Evolutionary conservation across 116 monocot species (phyloP).

Genomic region (Cymodocea nodosa): DNA sequence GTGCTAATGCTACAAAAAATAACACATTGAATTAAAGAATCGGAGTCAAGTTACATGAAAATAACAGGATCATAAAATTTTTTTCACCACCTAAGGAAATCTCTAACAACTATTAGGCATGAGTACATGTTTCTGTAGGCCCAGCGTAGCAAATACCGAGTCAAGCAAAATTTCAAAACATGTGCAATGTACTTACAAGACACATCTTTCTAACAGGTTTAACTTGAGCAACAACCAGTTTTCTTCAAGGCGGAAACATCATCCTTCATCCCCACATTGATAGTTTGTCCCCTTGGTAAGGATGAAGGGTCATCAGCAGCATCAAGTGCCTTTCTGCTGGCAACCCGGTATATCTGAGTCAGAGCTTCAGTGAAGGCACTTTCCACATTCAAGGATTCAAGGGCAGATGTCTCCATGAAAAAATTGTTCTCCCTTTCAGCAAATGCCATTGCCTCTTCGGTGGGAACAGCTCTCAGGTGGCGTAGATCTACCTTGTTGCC

Average conservation of each 20-base stretch:
- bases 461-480: constrained; percentile 41
- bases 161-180: too few species aligned
- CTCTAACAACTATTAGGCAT: too few species aligned
- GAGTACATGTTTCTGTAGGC: too few species aligned
- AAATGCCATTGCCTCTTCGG: constrained; percentile 36
- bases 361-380: constrained; percentile 46
- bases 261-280: constrained; percentile 23
- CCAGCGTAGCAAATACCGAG: too few species aligned
- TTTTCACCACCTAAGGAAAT: too few species aligned
- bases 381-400: constrained; percentile 44
- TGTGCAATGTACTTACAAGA: too few species aligned
- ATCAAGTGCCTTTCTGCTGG: constrained; percentile 37
- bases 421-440: constrained; percentile 37
- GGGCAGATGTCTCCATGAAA: constrained; percentile 12
- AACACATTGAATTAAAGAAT: too few species aligned
- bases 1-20: too few species aligned
- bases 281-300: constrained; percentile 22
- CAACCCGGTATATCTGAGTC: constrained; percentile 31
- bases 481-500: constrained; percentile 12
- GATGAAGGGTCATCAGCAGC: constrained; percentile 27
- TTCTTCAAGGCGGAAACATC: constrained; percentile 37
- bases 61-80: too few species aligned
- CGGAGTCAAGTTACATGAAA: too few species aligned
- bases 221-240: constrained; percentile 22
- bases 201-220: not conserved